Conservation (phyloP, 495 filamentous ascomycete species). For the Xylaria curta region DNA sequence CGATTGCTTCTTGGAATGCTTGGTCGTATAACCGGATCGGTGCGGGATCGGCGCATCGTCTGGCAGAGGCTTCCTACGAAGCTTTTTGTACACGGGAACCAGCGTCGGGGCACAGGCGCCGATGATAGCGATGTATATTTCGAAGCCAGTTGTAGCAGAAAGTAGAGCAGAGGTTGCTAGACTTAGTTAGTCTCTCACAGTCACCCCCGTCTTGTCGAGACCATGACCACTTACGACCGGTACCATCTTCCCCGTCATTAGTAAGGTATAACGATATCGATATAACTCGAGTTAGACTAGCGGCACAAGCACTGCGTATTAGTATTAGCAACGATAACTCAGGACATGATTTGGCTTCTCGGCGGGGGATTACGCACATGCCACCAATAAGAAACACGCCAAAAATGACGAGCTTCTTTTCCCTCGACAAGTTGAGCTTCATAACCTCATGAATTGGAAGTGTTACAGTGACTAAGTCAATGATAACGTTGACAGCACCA, state of each 20-base stretch:
- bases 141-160: conserved; percentile 17
- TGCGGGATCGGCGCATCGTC: conserved; percentile 10
- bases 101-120: conserved; percentile 24
- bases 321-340: conserved; percentile 9
- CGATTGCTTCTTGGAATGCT: not conserved
- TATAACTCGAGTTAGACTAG: conserved; percentile 17
- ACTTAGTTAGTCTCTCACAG: not conserved
- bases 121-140: conserved; percentile 25
- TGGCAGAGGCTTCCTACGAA: not conserved
- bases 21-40: conserved; percentile 20
- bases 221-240: conserved; percentile 15
- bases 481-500: conserved; percentile 5
- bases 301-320: conserved; percentile 1
- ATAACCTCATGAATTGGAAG: conserved; percentile 16
- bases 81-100: conserved; percentile 12
- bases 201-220: not conserved
- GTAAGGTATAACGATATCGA: conserved; percentile 14
- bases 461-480: conserved; percentile 4
- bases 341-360: not conserved
- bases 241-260: not conserved
- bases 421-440: conserved; percentile 42
- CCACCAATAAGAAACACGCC: conserved; percentile 27
- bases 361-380: conserved; percentile 15
- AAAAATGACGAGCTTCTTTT: conserved; percentile 22
- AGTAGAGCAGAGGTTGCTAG: conserved; percentile 14